These are phyloP conservation scores for Neurospora sp. DNA, from an alignment of 2,329 filamentous ascomycete species.

Conservation along the genomic window DNA sequence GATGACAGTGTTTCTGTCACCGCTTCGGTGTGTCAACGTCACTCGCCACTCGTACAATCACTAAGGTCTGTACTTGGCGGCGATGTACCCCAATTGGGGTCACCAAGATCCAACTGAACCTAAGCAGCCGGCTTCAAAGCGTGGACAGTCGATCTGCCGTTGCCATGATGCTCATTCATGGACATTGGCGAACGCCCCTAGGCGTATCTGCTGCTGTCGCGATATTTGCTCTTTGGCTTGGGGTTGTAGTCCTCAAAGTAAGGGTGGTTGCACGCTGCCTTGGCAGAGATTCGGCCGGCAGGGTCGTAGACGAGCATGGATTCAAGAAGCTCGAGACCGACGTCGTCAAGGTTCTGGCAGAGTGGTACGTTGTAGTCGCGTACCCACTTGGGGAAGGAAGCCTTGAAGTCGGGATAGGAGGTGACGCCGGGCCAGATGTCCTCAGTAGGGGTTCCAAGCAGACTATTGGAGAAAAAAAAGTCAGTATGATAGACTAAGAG, in stretches of 20 bases:
- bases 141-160: not conserved
- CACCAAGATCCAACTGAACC: not conserved
- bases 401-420: constrained; percentile 81
- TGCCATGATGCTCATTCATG: not conserved
- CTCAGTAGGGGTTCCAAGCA: constrained; percentile 74
- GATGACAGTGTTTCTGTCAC: not conserved
- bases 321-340: constrained; percentile 55
- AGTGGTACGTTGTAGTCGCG: constrained; percentile 54
- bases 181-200: constrained; percentile 12
- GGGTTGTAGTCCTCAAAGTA: constrained; percentile 51
- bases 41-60: not conserved
- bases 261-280: constrained; percentile 73
- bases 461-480: constrained; percentile 21
- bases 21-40: not conserved
- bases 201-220: constrained; percentile 22
- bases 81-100: not conserved
- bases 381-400: constrained; percentile 79
- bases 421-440: constrained; percentile 76
- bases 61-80: not conserved
- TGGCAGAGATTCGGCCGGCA: constrained; percentile 72
- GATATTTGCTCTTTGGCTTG: constrained; percentile 10
- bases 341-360: constrained; percentile 60
- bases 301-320: constrained; percentile 74
- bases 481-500: not conserved
- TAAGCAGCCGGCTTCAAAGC: not conserved